Base-by-base conservation (phyloP, 2,329 filamentous ascomycete genomes). In the Didymella keratinophila region DNA sequence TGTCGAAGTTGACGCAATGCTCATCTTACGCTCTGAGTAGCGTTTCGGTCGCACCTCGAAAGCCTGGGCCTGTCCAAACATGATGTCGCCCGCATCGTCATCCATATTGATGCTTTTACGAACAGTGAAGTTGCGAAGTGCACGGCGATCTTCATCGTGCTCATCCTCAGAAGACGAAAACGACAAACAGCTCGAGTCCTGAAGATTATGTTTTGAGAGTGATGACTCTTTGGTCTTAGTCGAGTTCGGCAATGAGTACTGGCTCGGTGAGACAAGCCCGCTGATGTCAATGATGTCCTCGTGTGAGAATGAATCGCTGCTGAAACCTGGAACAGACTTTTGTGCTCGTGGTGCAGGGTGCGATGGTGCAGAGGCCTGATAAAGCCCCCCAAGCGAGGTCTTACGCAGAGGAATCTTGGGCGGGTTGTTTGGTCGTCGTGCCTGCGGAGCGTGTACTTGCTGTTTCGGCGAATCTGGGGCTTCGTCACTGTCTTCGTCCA, bases 401-500 rank as follows among this genome's bases (percentile, higher is more conserved):
- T 69, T 69, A 20, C 61, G 65, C 1, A 63, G 20, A 51, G 66
- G 66, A 21, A 61, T 43, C 16, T 56, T 54, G 23, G 60, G 59
- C 18, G 57, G 27, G 7, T 45, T 56, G 23, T 52, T 42, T 12
- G 63, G 56, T 11, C 58, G 56, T 14, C 57, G 20, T 20, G 65
- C 61, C 30, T 51, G 58, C 12, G 68, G 60, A 21, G 63, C 66
- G 47, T 65, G 60, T 3, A 64, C 32, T 10, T 59, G 61, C 28
- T 52, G 42, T 9, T 45, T 44, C 9, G 54, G 54, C 10, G 67
- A 70, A 10, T 72, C 69, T 5, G 58, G 45, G 11, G 64, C 60
- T 20, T 75, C 73, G 16, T 77, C 76, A 32, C 76, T 76, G 21
- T 78, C 77, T 12, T 78, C 76, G 23, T 78, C 75, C 11, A 81